phyloP scores from a whole-genome alignment of 2,329 filamentous ascomycete species.

The Diaporthe sp. region DNA sequence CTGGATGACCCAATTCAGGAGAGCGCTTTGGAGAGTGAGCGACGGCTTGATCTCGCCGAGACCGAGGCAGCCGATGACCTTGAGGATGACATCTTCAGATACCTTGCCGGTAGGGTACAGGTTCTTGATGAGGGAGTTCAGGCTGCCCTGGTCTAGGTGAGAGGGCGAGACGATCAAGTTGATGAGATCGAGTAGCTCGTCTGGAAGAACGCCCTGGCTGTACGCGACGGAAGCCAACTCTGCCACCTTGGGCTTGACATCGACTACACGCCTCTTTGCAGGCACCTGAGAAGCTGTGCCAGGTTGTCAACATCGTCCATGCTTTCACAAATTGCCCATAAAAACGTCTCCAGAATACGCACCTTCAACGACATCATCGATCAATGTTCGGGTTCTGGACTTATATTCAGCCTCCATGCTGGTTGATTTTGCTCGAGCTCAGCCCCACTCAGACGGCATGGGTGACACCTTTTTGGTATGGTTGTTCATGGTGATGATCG shows the following conservation, averaged over 20 bases:
- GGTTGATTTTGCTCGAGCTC: neutral
- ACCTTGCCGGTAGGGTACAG: constrained; percentile 80
- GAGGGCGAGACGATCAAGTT: constrained; percentile 75
- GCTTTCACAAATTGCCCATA: neutral
- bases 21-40: constrained; percentile 75
- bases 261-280: constrained; percentile 73
- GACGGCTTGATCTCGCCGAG: constrained; percentile 82
- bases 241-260: constrained; percentile 74
- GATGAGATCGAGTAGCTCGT: constrained; percentile 72
- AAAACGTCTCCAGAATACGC: no score
- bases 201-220: constrained; percentile 74
- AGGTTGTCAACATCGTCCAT: constrained; percentile 20
- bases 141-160: constrained; percentile 81
- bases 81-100: constrained; percentile 70
- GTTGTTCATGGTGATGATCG: neutral
- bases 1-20: constrained; percentile 84
- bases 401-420: constrained; percentile 37
- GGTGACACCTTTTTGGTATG: neutral
- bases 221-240: constrained; percentile 73
- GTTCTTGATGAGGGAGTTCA: constrained; percentile 77
- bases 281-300: constrained; percentile 68
- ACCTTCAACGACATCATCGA: constrained; percentile 53
- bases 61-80: constrained; percentile 79
- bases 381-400: constrained; percentile 44
- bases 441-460: constrained; percentile 7